Conservation (phyloP, 768 basidiomycete genomes). For the Lyophyllum atratum region DNA sequence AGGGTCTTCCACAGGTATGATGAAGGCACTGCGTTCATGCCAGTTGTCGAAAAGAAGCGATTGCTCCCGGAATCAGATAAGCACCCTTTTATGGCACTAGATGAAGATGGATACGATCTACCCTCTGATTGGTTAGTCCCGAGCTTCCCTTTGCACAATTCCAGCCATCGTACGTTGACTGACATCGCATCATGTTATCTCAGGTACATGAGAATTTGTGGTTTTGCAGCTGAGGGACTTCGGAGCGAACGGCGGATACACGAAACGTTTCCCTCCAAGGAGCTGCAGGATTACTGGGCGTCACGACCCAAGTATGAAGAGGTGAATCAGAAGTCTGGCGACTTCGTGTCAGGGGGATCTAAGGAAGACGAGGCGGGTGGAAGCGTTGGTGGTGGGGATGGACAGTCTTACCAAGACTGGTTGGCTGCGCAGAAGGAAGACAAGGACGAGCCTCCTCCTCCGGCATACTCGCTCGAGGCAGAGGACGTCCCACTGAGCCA, state of each 20-base stretch:
- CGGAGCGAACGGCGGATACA: conserved; percentile 63
- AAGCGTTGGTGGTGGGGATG: conserved; percentile 17
- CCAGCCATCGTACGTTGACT: neutral
- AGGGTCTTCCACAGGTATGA: conserved; percentile 57
- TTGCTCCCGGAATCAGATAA: conserved; percentile 62
- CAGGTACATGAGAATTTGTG: conserved; percentile 80
- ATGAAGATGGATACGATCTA: conserved; percentile 75
- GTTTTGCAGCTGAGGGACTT: conserved; percentile 69
- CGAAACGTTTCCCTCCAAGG: conserved; percentile 69
- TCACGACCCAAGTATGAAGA: conserved; percentile 60
- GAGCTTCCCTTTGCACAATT: neutral
- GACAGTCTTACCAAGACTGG: conserved; percentile 51
- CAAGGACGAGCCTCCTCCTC: conserved; percentile 60
- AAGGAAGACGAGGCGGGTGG: neutral
- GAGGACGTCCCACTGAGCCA: conserved; percentile 25
- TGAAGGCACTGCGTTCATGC: conserved; percentile 84
- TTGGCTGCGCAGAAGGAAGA: conserved; percentile 42
- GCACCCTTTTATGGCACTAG: conserved; percentile 68
- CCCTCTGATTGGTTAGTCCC: conserved; percentile 77
- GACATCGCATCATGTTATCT: conserved; percentile 6
- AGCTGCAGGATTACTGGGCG: conserved; percentile 76
- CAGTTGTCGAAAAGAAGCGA: conserved; percentile 59
- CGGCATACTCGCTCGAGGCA: conserved; percentile 65
- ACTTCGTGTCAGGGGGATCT: conserved; percentile 31
- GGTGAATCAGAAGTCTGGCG: conserved; percentile 28